Evolutionary conservation across 1,139 yeast genomes (phyloP), one percentile per base, ranked within the genome.

Genomic region (Pichia inconspicua): DNA sequence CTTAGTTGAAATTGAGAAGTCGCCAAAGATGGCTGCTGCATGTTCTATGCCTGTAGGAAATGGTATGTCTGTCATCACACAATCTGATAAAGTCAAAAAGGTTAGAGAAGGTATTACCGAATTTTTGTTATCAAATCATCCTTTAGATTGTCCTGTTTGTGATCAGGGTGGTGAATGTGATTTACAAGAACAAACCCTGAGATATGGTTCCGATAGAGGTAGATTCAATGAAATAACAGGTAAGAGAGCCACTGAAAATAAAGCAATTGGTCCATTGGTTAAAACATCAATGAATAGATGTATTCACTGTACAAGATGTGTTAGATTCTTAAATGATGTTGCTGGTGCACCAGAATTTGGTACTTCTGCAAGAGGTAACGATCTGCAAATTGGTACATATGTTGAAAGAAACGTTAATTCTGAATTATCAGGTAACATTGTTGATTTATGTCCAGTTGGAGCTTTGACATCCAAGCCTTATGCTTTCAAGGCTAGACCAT

Each of bases 81-180:
- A 82, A 65, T 72, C 85, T 36, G 94, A 84, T 59, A 79, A 89
- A 64, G 87, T 86, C 57, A 82, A 80, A 66, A 82, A 84, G 68
- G 89, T 94, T 41, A 78, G 95, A 65, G 96, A 87, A 68, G 94
- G 94, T 62, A 95, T 87, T 58, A 86, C 95, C 45, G 96, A 87
- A 68, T 84, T 87, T 82, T 70, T 87, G 57, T 75, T 87, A 58
- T 89, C 87, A 60, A 87, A 87, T 73, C 96, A 87, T 71, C 96
- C 96, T 35, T 75, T 87, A 64, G 96, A 87, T 70, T 87, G 95
- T 70, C 96, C 95, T 38, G 84, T 87, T 48, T 87, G 96, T 69
- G 96, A 87, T 69, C 95, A 87, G 70, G 96, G 95, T 70, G 95
- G 95, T 58, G 96, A 87, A 66, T 87, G 96, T 73, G 96, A 87